Base-by-base conservation (phyloP, 1,284 basidiomycete species). In the Sanghuangporus weigelae region DNA sequence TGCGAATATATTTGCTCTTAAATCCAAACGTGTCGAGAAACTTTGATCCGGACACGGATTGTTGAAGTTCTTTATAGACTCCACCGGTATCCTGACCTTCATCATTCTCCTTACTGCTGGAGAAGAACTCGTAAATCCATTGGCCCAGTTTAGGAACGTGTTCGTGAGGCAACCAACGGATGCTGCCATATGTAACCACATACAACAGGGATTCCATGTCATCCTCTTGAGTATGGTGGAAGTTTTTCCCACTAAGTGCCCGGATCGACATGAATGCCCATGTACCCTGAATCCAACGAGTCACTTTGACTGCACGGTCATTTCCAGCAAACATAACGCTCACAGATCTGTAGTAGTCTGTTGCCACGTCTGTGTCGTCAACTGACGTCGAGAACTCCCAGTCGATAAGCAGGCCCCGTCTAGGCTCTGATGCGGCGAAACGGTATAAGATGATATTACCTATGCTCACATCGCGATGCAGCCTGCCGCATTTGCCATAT, bases 171-270 rank as follows among this genome's bases (percentile, higher is more conserved):
- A 42, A 16, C 19, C 48, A 49, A 8, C 48, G 48, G 21, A 26
- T 4, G 40, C 40, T n/a, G 19, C 49, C 14, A 49, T 66, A 69
- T 1, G 73, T 48, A 8, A 73, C 59, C n/a, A 76, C 61, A 51
- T 70, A 71, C 38, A 76, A 67, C 62, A 75, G 71, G 0, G 75
- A 76, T 63, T 76, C 75, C 7, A 77, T 60, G 56, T 77, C 75
- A 59, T 77, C 75, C 36, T 71, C 68, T 7, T 74, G 49, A 0
- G 58, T 63, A 53, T 76, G 72, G 0, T 51, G 14, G 31, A 69
- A 69, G 2, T 19, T 10, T 6, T 65, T 16, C 7, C 36, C 0
- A 0, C 73, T 64, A 10, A 39, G 31, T n/a, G 54, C 35, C 16
- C 11, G n/a, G 16, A 7, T n/a, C 1, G 31, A 56, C 39, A 38